Conservation (phyloP, 495 filamentous ascomycete species). For the Penicillium manginii region DNA sequence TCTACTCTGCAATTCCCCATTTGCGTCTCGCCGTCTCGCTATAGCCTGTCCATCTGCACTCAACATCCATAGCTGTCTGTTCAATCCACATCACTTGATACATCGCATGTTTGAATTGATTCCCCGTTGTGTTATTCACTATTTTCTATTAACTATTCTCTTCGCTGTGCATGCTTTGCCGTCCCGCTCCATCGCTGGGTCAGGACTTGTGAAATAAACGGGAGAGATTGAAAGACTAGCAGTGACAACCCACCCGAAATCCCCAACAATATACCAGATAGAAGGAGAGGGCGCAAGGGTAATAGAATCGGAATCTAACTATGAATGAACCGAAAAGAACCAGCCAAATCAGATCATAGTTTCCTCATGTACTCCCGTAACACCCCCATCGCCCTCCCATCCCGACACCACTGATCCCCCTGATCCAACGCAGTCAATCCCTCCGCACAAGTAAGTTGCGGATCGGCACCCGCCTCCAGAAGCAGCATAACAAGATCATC, state of each 20-base stretch:
- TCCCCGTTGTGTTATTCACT: slow-evolving; percentile 2
- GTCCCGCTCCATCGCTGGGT: not conserved
- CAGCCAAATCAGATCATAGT: not conserved
- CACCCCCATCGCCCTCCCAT: not conserved
- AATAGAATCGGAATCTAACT: not conserved
- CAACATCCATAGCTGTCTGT: not conserved
- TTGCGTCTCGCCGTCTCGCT: too few species aligned
- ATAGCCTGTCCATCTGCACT: not conserved
- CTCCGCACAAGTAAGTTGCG: not conserved
- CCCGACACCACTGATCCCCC: not conserved
- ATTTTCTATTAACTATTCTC: not conserved
- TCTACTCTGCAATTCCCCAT: not conserved
- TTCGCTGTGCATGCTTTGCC: not conserved
- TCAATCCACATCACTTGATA: slow-evolving; percentile 1
- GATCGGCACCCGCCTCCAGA: slow-evolving; percentile 21
- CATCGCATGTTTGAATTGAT: not conserved
- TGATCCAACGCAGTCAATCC: slow-evolving; percentile 10
- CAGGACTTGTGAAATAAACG: not conserved
- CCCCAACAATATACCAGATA: too few species aligned
- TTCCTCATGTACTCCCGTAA: slow-evolving; percentile 1
- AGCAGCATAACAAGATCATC: slow-evolving; percentile 21
- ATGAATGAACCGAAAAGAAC: too few species aligned
- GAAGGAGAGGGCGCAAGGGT: too few species aligned
- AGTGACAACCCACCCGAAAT: not conserved
- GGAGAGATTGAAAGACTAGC: not conserved